phyloP scores from a whole-genome alignment of 108 stramenopile species.

The Nitzschia sp. region DNA sequence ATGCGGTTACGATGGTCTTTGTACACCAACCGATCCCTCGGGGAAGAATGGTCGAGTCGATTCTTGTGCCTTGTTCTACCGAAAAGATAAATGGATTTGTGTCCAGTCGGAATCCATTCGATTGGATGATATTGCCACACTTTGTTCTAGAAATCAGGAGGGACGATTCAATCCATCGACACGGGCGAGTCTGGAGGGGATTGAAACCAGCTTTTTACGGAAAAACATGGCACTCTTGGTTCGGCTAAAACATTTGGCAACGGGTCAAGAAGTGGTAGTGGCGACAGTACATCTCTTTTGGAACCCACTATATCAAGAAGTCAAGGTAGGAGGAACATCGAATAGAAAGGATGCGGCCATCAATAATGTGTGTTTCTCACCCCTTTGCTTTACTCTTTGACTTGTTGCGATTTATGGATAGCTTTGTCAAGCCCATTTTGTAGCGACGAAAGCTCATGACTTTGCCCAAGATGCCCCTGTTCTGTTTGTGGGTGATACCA shows the following conservation, averaged over 20 bases:
- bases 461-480: constrained; percentile 37
- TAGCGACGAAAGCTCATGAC: constrained; percentile 38
- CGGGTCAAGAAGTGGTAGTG: constrained; percentile 46
- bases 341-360: background rate
- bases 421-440: constrained; percentile 72
- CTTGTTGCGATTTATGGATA: background rate
- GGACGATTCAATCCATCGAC: background rate
- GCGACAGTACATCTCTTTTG: constrained; percentile 84
- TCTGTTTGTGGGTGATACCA: constrained; percentile 80
- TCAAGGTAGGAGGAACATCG: constrained; percentile 45
- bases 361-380: background rate
- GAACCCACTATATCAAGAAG: constrained; percentile 86
- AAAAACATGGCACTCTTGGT: constrained; percentile 75
- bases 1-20: constrained; percentile 54
- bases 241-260: constrained; percentile 37
- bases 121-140: constrained; percentile 81
- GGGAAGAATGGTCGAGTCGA: constrained; percentile 63
- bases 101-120: constrained; percentile 46
- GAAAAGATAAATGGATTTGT: constrained; percentile 44
- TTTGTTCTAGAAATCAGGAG: constrained; percentile 18
- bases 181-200: constrained; percentile 45
- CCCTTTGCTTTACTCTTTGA: background rate
- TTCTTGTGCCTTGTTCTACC: constrained; percentile 68
- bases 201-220: constrained; percentile 64
- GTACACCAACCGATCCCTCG: constrained; percentile 47